phyloP scores from a whole-genome alignment of 352 stramenopile genomes.

The Phytophthora idaei region DNA sequence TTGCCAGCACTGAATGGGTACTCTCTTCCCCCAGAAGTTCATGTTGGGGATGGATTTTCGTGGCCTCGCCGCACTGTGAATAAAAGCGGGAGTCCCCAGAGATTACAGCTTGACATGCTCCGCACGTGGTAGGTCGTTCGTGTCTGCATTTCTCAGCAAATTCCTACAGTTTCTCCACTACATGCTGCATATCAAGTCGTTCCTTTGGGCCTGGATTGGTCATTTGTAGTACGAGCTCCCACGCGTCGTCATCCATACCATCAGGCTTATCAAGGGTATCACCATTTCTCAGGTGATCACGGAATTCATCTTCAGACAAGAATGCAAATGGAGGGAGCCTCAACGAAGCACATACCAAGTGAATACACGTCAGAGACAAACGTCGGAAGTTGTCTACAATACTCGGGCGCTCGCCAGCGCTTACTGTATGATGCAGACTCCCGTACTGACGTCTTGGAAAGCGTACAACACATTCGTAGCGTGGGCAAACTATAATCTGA shows the following conservation, averaged over 20 bases:
- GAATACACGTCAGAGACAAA: constrained; percentile 34
- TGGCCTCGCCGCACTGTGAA: not conserved
- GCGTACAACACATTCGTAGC: not conserved
- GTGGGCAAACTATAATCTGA: constrained; percentile 29
- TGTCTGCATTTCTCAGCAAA: not conserved
- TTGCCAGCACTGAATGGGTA: not conserved
- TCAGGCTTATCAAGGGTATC: not conserved
- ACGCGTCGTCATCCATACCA: not conserved
- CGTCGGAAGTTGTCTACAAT: not conserved
- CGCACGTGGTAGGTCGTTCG: not conserved
- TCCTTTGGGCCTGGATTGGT: not conserved
- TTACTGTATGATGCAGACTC: constrained; percentile 6
- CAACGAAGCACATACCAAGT: constrained; percentile 41
- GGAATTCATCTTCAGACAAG: not conserved
- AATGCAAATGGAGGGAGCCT: constrained; percentile 3
- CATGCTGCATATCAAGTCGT: not conserved
- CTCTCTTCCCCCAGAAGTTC: not conserved
- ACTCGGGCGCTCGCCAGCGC: constrained; percentile 7
- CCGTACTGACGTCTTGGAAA: not conserved
- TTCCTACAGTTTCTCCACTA: not conserved
- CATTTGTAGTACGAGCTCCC: not conserved
- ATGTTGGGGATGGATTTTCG: not conserved
- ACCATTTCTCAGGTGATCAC: not conserved
- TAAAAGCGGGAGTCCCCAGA: not conserved
- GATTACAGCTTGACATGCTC: not conserved